Conservation (phyloP, 2,329 filamentous ascomycete genomes). For the Pseudocercospora macadamiae region DNA sequence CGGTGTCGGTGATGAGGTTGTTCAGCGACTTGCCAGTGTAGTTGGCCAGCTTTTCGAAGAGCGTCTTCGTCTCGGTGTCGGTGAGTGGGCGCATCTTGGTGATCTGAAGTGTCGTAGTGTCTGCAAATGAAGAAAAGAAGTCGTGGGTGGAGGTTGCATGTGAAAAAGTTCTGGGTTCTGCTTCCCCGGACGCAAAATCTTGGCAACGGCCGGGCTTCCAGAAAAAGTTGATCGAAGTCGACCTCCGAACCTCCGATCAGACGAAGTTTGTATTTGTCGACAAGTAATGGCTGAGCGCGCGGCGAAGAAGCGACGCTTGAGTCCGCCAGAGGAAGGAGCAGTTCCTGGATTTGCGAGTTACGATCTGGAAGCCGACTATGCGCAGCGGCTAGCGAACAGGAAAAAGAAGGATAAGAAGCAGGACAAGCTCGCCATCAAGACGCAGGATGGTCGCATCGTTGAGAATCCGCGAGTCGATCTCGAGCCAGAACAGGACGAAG, state of each 20-base stretch:
- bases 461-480: constrained; percentile 54
- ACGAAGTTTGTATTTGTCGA: neutral
- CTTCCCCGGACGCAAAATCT: constrained; percentile 8
- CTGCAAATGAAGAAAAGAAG: neutral
- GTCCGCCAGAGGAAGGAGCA: constrained; percentile 46
- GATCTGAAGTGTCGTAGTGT: neutral
- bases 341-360: constrained; percentile 63
- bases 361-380: constrained; percentile 92
- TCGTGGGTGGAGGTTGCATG: neutral
- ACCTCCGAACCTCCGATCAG: neutral
- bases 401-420: constrained; percentile 68
- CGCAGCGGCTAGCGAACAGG: constrained; percentile 73
- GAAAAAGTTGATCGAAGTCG: constrained; percentile 7
- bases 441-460: constrained; percentile 70
- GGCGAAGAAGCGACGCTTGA: constrained; percentile 55
- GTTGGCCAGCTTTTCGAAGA: constrained; percentile 90
- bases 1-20: constrained; percentile 62
- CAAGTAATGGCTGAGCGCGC: constrained; percentile 51
- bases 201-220: neutral
- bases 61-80: constrained; percentile 74
- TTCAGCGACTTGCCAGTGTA: constrained; percentile 88
- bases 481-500: constrained; percentile 49
- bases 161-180: constrained; percentile 1
- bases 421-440: constrained; percentile 83
- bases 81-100: constrained; percentile 77